Evolutionary conservation across 257 asterid species (phyloP).

Genomic region (Lycium barbarum): DNA sequence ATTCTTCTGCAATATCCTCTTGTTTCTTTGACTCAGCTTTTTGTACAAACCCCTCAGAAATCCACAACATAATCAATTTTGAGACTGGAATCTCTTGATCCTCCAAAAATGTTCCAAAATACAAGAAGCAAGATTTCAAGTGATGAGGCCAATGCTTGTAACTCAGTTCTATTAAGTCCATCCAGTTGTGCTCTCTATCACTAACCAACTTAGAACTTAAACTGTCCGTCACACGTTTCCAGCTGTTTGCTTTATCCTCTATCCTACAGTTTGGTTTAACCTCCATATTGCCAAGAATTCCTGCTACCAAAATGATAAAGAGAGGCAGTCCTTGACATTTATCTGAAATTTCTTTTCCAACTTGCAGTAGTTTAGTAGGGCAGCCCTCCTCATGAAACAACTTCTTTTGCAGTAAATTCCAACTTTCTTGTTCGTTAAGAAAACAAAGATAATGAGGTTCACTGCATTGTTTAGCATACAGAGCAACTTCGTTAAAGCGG

Average conservation of each 20-base stretch:
- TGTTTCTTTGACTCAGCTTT: not conserved
- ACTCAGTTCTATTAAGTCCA: not conserved
- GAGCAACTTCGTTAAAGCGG: constrained; percentile 5
- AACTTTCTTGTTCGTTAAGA: constrained; percentile 19
- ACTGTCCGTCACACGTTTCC: constrained; percentile 24
- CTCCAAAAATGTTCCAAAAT: constrained; percentile 27
- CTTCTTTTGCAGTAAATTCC: constrained; percentile 21
- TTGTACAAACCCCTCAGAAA: constrained; percentile 28
- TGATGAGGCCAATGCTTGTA: constrained; percentile 12
- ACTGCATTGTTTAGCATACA: not conserved
- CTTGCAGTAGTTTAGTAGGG: not conserved
- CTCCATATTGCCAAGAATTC: constrained; percentile 23
- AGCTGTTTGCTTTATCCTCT: not conserved
- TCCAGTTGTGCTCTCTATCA: not conserved
- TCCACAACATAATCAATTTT: constrained; percentile 30
- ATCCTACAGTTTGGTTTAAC: too few relatives aligned
- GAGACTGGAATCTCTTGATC: constrained; percentile 17
- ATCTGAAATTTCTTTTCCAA: constrained; percentile 17
- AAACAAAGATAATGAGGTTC: constrained; percentile 15
- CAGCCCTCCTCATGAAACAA: constrained; percentile 13
- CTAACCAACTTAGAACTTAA: not conserved
- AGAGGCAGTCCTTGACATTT: constrained; percentile 28
- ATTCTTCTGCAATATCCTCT: constrained; percentile 25
- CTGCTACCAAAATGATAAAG: constrained; percentile 25
- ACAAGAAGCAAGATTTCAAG: too few relatives aligned